These are phyloP conservation scores for Trypanosoma melophagium DNA, from an alignment of 208 protist genomes.

Conservation along the genomic window DNA sequence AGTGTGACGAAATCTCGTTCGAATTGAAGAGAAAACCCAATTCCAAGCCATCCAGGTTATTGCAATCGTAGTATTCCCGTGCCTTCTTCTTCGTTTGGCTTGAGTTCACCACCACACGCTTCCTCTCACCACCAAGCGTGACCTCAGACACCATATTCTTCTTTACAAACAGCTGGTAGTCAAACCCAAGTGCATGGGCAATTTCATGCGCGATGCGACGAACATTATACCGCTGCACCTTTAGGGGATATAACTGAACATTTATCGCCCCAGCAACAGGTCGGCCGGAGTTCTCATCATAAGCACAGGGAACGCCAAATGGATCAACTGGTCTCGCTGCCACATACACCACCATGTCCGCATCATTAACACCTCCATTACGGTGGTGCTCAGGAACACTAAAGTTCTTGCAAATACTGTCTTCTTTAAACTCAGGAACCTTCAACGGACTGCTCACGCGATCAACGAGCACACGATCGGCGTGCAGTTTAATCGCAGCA, in stretches of 20 bases:
- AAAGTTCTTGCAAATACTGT: not conserved
- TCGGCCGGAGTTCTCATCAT: conserved; percentile 5
- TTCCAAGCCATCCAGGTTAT: conserved; percentile 23
- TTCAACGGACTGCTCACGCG: not conserved
- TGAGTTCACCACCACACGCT: conserved; percentile 5
- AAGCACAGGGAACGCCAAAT: conserved; percentile 35
- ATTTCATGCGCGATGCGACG: conserved; percentile 58
- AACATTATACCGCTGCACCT: conserved; percentile 12
- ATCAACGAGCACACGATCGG: conserved; percentile 13
- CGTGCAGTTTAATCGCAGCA: conserved; percentile 14
- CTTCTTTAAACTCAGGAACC: not conserved
- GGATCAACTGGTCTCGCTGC: conserved; percentile 12
- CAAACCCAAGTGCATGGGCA: conserved; percentile 67
- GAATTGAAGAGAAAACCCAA: no score
- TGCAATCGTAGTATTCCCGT: conserved; percentile 21
- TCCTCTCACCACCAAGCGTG: not conserved
- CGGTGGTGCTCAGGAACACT: conserved; percentile 10
- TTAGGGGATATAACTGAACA: conserved; percentile 35
- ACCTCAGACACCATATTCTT: conserved; percentile 3
- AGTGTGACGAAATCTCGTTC: conserved; percentile 17
- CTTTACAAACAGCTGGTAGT: not conserved
- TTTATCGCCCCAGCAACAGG: conserved; percentile 45
- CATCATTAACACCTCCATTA: conserved; percentile 1
- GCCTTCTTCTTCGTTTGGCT: conserved; percentile 6
- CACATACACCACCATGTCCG: conserved; percentile 28